Evolutionary conservation across 2,329 filamentous ascomycete species (phyloP).

Genomic region (Septoria petroselini): DNA sequence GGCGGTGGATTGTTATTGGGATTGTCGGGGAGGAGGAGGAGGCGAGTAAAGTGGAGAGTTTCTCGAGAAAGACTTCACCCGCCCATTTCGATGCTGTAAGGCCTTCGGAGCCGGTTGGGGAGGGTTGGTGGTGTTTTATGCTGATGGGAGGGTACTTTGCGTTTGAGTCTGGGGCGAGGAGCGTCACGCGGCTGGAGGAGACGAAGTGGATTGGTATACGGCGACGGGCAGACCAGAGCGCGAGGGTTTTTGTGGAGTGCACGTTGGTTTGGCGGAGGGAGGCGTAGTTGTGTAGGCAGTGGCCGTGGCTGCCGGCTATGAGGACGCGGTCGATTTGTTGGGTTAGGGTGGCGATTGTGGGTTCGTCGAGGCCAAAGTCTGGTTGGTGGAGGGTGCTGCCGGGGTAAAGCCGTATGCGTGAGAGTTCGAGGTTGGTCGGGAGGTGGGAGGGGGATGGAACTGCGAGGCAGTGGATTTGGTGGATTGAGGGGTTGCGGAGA

Average conservation of each 20-base stretch:
- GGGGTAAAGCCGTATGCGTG: slow-evolving; percentile 31
- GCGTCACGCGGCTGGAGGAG: slow-evolving; percentile 23
- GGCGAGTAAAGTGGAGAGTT: not conserved
- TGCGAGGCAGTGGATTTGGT: slow-evolving; percentile 47
- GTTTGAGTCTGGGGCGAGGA: slow-evolving; percentile 12
- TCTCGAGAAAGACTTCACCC: slow-evolving; percentile 20
- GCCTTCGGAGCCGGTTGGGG: slow-evolving; percentile 23
- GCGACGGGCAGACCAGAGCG: slow-evolving; percentile 12
- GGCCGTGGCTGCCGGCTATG: slow-evolving; percentile 28
- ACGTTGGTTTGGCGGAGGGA: slow-evolving; percentile 32
- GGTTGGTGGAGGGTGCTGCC: slow-evolving; percentile 17
- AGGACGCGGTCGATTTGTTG: slow-evolving; percentile 36
- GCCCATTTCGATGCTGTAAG: slow-evolving; percentile 24
- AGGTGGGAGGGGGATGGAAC: slow-evolving; percentile 35
- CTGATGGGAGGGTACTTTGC: slow-evolving; percentile 15
- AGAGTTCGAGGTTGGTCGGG: slow-evolving; percentile 36
- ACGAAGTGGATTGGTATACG: slow-evolving; percentile 28
- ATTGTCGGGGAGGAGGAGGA: not conserved
- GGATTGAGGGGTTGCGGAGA: slow-evolving; percentile 33
- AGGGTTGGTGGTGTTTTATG: slow-evolving; percentile 4
- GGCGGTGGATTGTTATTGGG: slow-evolving; percentile 21
- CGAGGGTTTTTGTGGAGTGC: slow-evolving; percentile 16
- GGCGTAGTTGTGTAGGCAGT: slow-evolving; percentile 34
- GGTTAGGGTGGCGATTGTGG: slow-evolving; percentile 35
- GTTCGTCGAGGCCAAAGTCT: slow-evolving; percentile 42